Evolutionary conservation across 257 asterid genomes (phyloP).

Genomic region (Nemophila menziesii): DNA sequence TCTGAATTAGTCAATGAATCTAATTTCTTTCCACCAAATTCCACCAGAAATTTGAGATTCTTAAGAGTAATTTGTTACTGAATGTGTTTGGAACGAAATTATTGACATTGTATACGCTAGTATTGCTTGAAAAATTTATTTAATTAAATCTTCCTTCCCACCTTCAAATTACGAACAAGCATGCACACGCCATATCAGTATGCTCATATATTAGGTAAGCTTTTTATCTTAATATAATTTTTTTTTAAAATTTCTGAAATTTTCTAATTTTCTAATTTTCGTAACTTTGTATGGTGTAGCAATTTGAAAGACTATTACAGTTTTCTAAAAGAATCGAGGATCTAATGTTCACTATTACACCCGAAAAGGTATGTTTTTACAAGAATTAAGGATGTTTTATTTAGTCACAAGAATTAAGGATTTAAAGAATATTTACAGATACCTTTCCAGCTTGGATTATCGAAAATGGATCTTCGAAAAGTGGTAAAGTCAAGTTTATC

Average conservation of each 20-base stretch:
- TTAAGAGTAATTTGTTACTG: too few species aligned
- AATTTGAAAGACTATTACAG: conserved; percentile 83
- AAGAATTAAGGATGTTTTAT: not conserved
- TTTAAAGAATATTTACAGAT: conserved; percentile 47
- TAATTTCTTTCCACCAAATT: too few species aligned
- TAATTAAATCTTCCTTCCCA: too few species aligned
- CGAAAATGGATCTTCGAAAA: conserved; percentile 82
- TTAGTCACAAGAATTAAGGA: not conserved
- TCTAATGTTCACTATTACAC: conserved; percentile 38
- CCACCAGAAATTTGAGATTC: too few species aligned
- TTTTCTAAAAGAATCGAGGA: conserved; percentile 94
- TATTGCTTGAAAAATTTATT: too few species aligned
- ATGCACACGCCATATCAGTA: conserved; percentile 72
- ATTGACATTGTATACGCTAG: too few species aligned
- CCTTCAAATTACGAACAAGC: conserved; percentile 92
- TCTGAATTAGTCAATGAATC: too few species aligned
- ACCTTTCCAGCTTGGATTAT: conserved; percentile 82
- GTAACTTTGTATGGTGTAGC: conserved; percentile 35
- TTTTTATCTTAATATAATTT: not conserved
- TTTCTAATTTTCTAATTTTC: too few species aligned
- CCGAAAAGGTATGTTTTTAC: conserved; percentile 79
- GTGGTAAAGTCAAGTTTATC: conserved; percentile 77
- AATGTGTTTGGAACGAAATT: too few species aligned
- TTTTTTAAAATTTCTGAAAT: too few species aligned
- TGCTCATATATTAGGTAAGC: conserved; percentile 74